These are phyloP conservation scores for Cucurbita ficifolia DNA, from an alignment of 306 rosid species.

Conservation along the genomic window DNA sequence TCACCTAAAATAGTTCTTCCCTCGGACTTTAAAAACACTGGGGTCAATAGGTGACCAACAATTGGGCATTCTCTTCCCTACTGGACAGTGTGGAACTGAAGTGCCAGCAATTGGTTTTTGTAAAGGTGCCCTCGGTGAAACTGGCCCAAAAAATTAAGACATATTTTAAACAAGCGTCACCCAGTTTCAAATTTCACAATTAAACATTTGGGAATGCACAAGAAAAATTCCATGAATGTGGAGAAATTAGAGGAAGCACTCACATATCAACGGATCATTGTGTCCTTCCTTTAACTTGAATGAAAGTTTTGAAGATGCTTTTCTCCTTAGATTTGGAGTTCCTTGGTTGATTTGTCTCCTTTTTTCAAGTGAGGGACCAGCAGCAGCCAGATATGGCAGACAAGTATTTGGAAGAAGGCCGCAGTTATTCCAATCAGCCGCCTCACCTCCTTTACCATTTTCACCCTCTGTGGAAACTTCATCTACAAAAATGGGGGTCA, in stretches of 20 bases:
- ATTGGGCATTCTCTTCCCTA: conserved; percentile 54
- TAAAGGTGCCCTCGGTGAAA: conserved; percentile 48
- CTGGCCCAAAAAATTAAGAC: conserved; percentile 28
- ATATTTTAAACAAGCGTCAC: background rate
- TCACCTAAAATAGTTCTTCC: conserved; percentile 65
- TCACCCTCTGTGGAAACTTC: conserved; percentile 32
- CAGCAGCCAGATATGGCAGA: conserved; percentile 48
- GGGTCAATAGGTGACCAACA: conserved; percentile 87
- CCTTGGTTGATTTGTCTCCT: conserved; percentile 44
- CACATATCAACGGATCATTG: conserved; percentile 39
- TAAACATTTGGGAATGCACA: background rate
- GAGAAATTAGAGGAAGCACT: conserved; percentile 17
- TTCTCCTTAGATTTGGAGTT: conserved; percentile 33
- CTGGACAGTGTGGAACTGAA: conserved; percentile 42
- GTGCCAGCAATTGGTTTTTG: conserved; percentile 64
- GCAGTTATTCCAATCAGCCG: conserved; percentile 22
- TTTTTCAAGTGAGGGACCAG: conserved; percentile 28
- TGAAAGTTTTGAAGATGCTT: conserved; percentile 46
- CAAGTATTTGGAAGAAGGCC: conserved; percentile 51
- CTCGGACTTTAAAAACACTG: conserved; percentile 76
- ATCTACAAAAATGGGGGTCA: conserved; percentile 12
- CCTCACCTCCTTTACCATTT: conserved; percentile 22
- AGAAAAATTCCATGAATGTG: background rate
- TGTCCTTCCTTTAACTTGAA: conserved; percentile 69
- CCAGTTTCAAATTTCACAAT: background rate